Conservation (phyloP, 176 grass and related monocot genomes). For the Eragrostis curvula region DNA sequence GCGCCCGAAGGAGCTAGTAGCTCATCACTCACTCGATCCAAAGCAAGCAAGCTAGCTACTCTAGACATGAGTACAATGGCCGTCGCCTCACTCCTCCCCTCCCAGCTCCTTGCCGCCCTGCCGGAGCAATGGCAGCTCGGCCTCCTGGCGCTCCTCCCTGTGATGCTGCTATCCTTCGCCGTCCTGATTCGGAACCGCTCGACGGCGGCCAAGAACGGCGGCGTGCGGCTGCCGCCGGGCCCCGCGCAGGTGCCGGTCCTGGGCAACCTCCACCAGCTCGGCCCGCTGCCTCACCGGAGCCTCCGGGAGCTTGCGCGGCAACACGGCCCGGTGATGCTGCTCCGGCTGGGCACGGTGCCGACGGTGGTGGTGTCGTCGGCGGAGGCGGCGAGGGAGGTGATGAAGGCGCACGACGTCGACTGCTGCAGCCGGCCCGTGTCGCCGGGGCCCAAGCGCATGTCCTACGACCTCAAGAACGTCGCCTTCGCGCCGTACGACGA, state of each 20-base stretch:
- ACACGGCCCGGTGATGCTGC: constrained; percentile 46
- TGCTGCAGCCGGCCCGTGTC: constrained; percentile 37
- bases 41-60: background rate
- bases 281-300: constrained; percentile 41
- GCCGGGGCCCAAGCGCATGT: constrained; percentile 13
- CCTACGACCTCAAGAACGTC: constrained; percentile 29
- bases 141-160: constrained; percentile 3
- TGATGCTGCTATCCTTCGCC: background rate
- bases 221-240: constrained; percentile 44
- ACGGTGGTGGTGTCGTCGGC: constrained; percentile 49
- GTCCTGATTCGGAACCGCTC: background rate
- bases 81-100: background rate
- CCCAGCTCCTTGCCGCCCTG: background rate
- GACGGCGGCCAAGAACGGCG: too few species aligned
- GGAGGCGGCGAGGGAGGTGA: constrained; percentile 44
- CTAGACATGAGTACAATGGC: background rate
- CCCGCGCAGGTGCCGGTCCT: constrained; percentile 38
- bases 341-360: constrained; percentile 51
- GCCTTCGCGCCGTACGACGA: constrained; percentile 45
- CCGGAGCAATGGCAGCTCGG: constrained; percentile 14
- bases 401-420: constrained; percentile 48
- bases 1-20: background rate
- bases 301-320: constrained; percentile 31
- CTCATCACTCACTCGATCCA: background rate
- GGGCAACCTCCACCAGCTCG: constrained; percentile 56